phyloP scores from a whole-genome alignment of 2,329 filamentous ascomycete species.

The Penicillium sp. region DNA sequence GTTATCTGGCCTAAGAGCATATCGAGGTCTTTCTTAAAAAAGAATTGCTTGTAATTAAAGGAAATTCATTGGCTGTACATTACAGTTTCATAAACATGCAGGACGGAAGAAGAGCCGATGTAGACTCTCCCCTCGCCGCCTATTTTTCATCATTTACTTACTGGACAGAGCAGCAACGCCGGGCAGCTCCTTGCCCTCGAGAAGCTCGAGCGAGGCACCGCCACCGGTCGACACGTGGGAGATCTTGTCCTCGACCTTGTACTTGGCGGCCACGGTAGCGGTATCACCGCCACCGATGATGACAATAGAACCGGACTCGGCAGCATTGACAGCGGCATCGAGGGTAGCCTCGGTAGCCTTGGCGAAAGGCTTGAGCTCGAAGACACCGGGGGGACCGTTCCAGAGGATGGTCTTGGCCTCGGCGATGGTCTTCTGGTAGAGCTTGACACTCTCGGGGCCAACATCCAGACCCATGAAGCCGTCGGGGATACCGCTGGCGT shows the following conservation, averaged over 20 bases:
- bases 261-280: slow-evolving; percentile 96
- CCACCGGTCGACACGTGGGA: slow-evolving; percentile 98
- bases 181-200: slow-evolving; percentile 96
- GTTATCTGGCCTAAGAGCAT: slow-evolving; percentile 13
- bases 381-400: slow-evolving; percentile 97
- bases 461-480: slow-evolving; percentile 98
- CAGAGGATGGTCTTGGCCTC: slow-evolving; percentile 95
- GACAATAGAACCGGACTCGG: slow-evolving; percentile 83
- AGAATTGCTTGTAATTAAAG: slow-evolving; percentile 13
- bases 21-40: not conserved
- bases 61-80: slow-evolving; percentile 35
- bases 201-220: slow-evolving; percentile 89
- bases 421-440: slow-evolving; percentile 82
- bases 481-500: slow-evolving; percentile 85
- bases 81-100: slow-evolving; percentile 32
- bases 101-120: not conserved
- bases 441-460: slow-evolving; percentile 80
- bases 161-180: slow-evolving; percentile 87
- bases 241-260: slow-evolving; percentile 91
- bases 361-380: slow-evolving; percentile 94
- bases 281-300: slow-evolving; percentile 99
- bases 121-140: not conserved
- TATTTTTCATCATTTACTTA: slow-evolving; percentile 49
- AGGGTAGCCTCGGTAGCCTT: slow-evolving; percentile 88
- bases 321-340: slow-evolving; percentile 79